Base-by-base conservation (phyloP, 176 grass and related monocot species). In the maize (Zea mays) region DNA sequence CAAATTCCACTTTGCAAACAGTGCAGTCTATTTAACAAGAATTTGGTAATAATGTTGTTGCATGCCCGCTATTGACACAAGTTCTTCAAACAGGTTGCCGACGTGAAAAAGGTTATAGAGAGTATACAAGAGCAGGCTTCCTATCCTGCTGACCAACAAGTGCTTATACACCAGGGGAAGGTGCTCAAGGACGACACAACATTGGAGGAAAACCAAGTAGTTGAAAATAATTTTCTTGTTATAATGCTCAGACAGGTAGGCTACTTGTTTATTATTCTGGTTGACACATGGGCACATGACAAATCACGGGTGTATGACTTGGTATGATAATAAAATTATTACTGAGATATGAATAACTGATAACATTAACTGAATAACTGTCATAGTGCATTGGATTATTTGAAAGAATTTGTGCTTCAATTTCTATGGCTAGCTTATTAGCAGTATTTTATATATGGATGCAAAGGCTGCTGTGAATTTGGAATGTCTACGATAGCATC, bases 191-290 rank as follows among this genome's bases (percentile, higher is more conserved):
- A 97, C 62, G 89, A 90, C 20, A 85, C 87, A 3, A 86, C 91
- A 19, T 67, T 97, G 85, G 89, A 85, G 47, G 88, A 97, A 59
- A 97, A 93, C 80, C 89, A 90, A 82, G 78, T 97, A 77, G 14
- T 66, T 62, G 94, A 94, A 80, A 79, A 90, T 57, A 86, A 79
- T 75, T 90, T 97, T 43, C 82, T 97, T 21, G 91, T 97, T 57
- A 89, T 97, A 70, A 97, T 97, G 94, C 80, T 94, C 69, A 88
- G 79, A 65, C 86, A 92, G 89, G 94, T 97, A 85, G 3, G 60
- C 13, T 75, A 38, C 8, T 9, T 72, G 7, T 20, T 88, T 82
- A 58, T 60, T 82, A 65, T 71, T 83, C 59, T 76, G 52, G 59
- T 50, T 60, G 42, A 58, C 64, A 56, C 5, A 39, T 17, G 15